Evolutionary conservation across 768 basidiomycete genomes (phyloP), one percentile per base, ranked within the genome.

Genomic region (Amanita pseudoporphyria): DNA sequence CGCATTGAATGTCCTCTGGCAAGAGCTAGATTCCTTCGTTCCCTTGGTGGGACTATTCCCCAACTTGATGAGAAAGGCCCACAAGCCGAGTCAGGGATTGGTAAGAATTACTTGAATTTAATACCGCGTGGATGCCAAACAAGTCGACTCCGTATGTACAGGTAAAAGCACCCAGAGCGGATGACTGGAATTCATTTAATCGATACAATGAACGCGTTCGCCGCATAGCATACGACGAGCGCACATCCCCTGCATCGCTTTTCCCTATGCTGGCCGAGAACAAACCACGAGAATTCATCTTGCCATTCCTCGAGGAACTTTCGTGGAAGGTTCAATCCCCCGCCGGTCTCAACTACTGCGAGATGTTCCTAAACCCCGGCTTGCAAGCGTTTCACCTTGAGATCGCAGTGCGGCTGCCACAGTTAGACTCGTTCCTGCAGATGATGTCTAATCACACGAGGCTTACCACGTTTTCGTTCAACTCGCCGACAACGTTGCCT

Each of bases 11-110:
- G 67, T 81, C 43, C 70, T 89, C 26, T 89, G 87, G 87, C 78
- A 74, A 60, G 87, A 89, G 57, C 67, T 89, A 49, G 85, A 88
- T 62, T 84, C 83, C 10, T 69, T 88, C 52, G 65, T 79, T 40
- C 87, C 87, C 9, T 69, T 89, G 51, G 69, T 88, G 51, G 80
- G 81, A 31, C 61, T 87, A 48, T 88, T 89, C 61, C 87, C 87
- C 12, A 70, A 68, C 51, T 58, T 87, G 55, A 67, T 87, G 65
- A 84, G 79, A 66, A 84, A 79, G 64, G 71, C 79, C 51, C 76
- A 78, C 54, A 79, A 76, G 60, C 87, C 87, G 44, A 85, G 84
- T 44, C 66, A 87, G 53, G 87, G 87, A 61, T 70, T 89, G 70
- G 87, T 88, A 59, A 60, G 86, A 69, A 30, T 28, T 28, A 5